A percentile compares a stretch with the other conserved stretches of the same genome.
These are phyloP conservation scores for Fusarium falciforme DNA, from an alignment of 2,329 filamentous ascomycete species.

Conservation along the genomic window DNA sequence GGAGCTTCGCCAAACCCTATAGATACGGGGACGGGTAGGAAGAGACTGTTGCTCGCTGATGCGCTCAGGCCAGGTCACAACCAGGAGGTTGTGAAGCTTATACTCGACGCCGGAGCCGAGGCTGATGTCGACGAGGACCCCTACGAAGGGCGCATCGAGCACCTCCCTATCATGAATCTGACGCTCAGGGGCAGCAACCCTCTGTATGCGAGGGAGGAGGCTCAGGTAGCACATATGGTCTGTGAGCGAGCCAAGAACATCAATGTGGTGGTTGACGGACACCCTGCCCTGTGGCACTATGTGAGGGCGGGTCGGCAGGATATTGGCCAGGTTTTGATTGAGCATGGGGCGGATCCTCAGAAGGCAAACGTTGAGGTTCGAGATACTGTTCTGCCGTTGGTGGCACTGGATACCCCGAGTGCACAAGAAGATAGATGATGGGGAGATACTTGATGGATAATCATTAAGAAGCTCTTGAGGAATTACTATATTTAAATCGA, in stretches of 20 bases:
- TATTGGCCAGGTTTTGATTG: slow-evolving; percentile 25
- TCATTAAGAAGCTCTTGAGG: neutral
- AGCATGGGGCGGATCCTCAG: slow-evolving; percentile 22
- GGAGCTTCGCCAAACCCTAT: slow-evolving; percentile 34
- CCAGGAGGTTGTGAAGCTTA: slow-evolving; percentile 1
- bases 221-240: slow-evolving; percentile 15
- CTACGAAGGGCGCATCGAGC: neutral
- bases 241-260: slow-evolving; percentile 22
- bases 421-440: neutral
- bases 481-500: neutral
- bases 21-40: neutral
- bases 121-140: slow-evolving; percentile 18
- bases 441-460: neutral
- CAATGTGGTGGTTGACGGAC: slow-evolving; percentile 10
- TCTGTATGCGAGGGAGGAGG: slow-evolving; percentile 14
- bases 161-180: slow-evolving; percentile 31
- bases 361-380: slow-evolving; percentile 23
- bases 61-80: slow-evolving; percentile 15
- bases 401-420: neutral
- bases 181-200: slow-evolving; percentile 14
- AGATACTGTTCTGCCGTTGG: slow-evolving; percentile 10
- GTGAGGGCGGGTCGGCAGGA: slow-evolving; percentile 17
- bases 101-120: slow-evolving; percentile 27
- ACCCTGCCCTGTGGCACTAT: slow-evolving; percentile 30
- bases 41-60: slow-evolving; percentile 20